Base-by-base conservation (phyloP, 1,284 basidiomycete genomes). In the Psilocybe mexicana region DNA sequence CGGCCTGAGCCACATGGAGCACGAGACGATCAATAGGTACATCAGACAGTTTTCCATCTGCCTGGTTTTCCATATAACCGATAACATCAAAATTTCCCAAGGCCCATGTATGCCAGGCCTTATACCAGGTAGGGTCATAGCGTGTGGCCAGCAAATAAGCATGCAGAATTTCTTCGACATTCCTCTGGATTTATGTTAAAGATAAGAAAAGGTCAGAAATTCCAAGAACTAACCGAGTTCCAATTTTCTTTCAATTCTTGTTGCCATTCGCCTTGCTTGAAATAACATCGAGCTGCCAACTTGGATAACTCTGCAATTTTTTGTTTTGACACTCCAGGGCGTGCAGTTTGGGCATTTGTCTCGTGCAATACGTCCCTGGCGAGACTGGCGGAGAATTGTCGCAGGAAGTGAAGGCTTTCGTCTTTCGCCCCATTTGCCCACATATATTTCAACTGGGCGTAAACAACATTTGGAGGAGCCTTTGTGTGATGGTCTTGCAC, bases 51-150 rank as follows among this genome's bases (percentile, higher is more conserved):
- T 85, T 83, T 60, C 77, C 80, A 60, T 88, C 83, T 42, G 75
- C 76, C 65, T 89, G 85, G 52, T 76, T 81, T 70, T 96, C 93
- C 61, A 94, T 76, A 66, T 89, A 84, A n/a, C 84, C 82, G 58
- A 99, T 90, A 61, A 98, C 93, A 63, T 98, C 94, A 64, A 97
- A 97, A 72, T 98, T 98, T 10, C 95, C 92, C 58, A 99, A 77
- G 5, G 97, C 96, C 95, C 96, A 99, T 0, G 94, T 96, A 72
- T 99, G 96, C 96, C 96, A 98, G 14, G 96, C 97, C 74, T 98
- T 98, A 76, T 98, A 98, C 96, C 96, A 99, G 43, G 83, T 82
- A 5, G 90, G 85, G 72, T 99, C 97, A 62, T 94, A 93, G 69
- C 94, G 90, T 2, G 96, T 98, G 0, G 97, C 93, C 38, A 91